Percentiles rank a stretch among this genome's conserved stretches.
Conservation (phyloP, 768 basidiomycete species). For the Lactarius hengduanensis region DNA sequence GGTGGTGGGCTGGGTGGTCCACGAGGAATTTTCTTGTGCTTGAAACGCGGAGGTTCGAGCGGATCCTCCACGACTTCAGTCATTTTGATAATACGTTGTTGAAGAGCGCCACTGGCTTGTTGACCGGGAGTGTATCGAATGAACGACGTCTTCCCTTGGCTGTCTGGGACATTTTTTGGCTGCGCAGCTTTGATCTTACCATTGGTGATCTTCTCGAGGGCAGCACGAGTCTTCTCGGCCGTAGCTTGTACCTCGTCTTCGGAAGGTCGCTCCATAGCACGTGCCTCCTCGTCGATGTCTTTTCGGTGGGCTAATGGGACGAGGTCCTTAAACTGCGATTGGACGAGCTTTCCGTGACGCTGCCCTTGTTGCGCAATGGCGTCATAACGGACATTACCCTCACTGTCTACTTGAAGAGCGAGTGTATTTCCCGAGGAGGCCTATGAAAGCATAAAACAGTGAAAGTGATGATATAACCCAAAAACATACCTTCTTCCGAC, state of each 20-base stretch:
- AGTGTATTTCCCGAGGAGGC: constrained; percentile 91
- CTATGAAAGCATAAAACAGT: constrained; percentile 40
- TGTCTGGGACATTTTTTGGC: constrained; percentile 90
- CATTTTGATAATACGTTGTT: constrained; percentile 99
- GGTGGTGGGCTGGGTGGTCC: constrained; percentile 97
- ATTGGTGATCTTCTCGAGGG: constrained; percentile 89
- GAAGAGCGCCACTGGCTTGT: constrained; percentile 69
- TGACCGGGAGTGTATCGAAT: constrained; percentile 97
- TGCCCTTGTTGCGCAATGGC: constrained; percentile 97
- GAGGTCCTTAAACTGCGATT: constrained; percentile 97
- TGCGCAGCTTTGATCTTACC: constrained; percentile 99
- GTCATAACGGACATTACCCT: constrained; percentile 96
- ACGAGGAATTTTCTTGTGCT: constrained; percentile 97
- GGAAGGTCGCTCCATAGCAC: constrained; percentile 86
- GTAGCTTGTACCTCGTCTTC: constrained; percentile 92
- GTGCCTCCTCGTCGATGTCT: constrained; percentile 74
- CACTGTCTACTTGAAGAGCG: constrained; percentile 93
- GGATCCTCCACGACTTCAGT: constrained; percentile 97
- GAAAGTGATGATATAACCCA: not conserved
- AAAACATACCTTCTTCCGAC: constrained; percentile 80
- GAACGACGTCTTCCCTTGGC: constrained; percentile 80
- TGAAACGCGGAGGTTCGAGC: constrained; percentile 94
- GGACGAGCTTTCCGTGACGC: constrained; percentile 78
- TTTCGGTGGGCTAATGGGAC: constrained; percentile 88
- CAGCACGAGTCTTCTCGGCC: constrained; percentile 84